Base-by-base conservation (phyloP, 2,329 filamentous ascomycete species). In the Arthrobotrys pseudoclavata region DNA sequence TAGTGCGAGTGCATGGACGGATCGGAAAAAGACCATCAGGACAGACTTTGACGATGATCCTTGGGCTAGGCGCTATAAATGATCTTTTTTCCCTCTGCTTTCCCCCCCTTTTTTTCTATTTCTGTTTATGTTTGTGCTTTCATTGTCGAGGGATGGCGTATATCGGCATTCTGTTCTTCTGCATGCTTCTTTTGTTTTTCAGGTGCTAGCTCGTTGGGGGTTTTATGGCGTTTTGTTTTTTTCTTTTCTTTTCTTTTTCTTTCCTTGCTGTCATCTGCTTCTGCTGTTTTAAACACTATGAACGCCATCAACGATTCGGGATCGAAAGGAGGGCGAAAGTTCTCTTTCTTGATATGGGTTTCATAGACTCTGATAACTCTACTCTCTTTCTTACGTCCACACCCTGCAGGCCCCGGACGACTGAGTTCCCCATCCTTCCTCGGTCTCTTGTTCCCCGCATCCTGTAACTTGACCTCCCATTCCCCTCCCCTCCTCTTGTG, bases 31-130 rank as follows among this genome's bases (percentile, higher is more conserved):
- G 24, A 76, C 75, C 34, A 57, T 78, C 63, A 69, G 77, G 40
- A 18, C 53, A 4, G 74, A 74, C 34, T 72, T 70, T 10, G 68
- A 79, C 34, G 70, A 75, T 15, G 72, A 80, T 45, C 66, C 77
- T 37, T 75, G 67, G 70, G 42, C 70, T 31, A 34, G 52, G 15
- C 31, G 57, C 24, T 62, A 69, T 24, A 45, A 47, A 34, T 60
- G 29, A 55, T 47, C 62, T 57, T 22, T 18, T 13, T 45, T 50
- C 22, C 26, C 26, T 22, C n/a, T n/a, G 47, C 7, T n/a, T 50
- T 50, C 12, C 42, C 26, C 20, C 24, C 10, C 13, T 31, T 53
- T 22, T 9, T 7, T 31, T 31, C 4, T 53, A 12, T n/a, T 50
- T 50, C 12, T 15, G 4, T 15, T 15, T 15, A 12, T 4, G 4